A percentile compares a stretch with the other conserved stretches of the same genome.
Evolutionary conservation across 2,329 filamentous ascomycete species (phyloP).

Genomic region (Diaporthe sp.): DNA sequence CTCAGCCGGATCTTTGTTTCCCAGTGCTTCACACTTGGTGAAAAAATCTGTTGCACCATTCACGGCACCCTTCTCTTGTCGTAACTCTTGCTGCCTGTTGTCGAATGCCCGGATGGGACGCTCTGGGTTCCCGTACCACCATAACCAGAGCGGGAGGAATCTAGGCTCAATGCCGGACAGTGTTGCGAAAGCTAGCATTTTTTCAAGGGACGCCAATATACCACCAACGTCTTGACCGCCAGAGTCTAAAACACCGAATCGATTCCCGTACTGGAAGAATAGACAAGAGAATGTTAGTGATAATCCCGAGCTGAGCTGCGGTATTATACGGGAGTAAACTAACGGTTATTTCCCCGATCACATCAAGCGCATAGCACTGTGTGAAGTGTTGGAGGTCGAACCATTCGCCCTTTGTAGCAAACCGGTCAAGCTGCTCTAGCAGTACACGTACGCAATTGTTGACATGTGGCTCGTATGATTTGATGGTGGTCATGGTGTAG

Average conservation of each 20-base stretch:
- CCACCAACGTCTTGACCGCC: slow-evolving; percentile 11
- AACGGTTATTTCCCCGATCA: slow-evolving; percentile 17
- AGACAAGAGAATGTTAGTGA: neutral
- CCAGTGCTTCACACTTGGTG: slow-evolving; percentile 7
- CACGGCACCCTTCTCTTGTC: neutral
- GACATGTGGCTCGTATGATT: slow-evolving; percentile 22
- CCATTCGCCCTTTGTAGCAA: neutral
- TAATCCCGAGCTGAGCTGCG: neutral
- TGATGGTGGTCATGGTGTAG: slow-evolving; percentile 21
- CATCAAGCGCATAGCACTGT: slow-evolving; percentile 20
- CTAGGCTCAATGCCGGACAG: neutral
- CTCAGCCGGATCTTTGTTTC: neutral
- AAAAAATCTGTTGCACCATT: slow-evolving; percentile 14
- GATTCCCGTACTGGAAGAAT: slow-evolving; percentile 1
- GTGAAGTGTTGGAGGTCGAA: neutral
- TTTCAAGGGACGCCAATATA: neutral
- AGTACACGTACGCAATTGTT: slow-evolving; percentile 5
- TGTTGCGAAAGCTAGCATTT: neutral
- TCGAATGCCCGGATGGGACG: neutral
- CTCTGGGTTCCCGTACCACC: neutral
- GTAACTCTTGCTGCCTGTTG: neutral
- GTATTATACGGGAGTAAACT: neutral
- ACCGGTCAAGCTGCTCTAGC: slow-evolving; percentile 1
- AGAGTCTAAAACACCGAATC: slow-evolving; percentile 14
- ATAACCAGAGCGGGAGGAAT: neutral